Base-by-base conservation (phyloP, 768 basidiomycete species). In the Mycena amicta region DNA sequence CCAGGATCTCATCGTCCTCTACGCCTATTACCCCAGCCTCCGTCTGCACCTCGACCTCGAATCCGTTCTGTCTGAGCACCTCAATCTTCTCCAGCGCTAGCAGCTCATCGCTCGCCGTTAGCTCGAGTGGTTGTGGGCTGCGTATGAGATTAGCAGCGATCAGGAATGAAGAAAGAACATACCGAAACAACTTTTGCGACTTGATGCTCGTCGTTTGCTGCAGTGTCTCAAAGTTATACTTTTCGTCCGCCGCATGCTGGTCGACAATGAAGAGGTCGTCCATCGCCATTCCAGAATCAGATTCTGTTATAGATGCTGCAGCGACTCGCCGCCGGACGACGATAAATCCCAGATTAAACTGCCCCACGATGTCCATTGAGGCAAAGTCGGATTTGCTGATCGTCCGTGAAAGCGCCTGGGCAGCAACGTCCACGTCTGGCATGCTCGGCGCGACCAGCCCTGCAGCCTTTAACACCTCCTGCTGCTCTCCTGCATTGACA, bases 261-360 rank as follows among this genome's bases (percentile, higher is more conserved):
- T 98, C 96, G 18, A 98, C 83, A 61, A 99, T 94, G 74, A 98
- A 98, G 40, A 99, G 76, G 67, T 99, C 96, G 68, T 98, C 95
- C 74, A 85, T 77, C 13, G 45, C 11, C 8, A 37, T 58, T 13
- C 22, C 60, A 8, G 45, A 52, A 16, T 23, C 62, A 2, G 56
- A 70, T n/a, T n/a, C n/a, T n/a, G n/a, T n/a, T n/a, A n/a, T n/a
- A n/a, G n/a, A n/a, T n/a, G n/a, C n/a, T 26, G 56, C 67, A 8
- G 31, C 50, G 60, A 77, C 77, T 56, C 77, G 76, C 64, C 90
- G 82, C 5, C 95, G 84, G 2, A 85, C 83, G 56, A 99, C 82
- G 71, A 99, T 93, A 73, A 99, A 99, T 0, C 95, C 95, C 29
- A 89, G 81, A 66, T 99, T 99, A 73, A 98, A 99, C 72, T 99